Conservation (phyloP, 1,284 basidiomycete species). For the Leccinum ponderosum region DNA sequence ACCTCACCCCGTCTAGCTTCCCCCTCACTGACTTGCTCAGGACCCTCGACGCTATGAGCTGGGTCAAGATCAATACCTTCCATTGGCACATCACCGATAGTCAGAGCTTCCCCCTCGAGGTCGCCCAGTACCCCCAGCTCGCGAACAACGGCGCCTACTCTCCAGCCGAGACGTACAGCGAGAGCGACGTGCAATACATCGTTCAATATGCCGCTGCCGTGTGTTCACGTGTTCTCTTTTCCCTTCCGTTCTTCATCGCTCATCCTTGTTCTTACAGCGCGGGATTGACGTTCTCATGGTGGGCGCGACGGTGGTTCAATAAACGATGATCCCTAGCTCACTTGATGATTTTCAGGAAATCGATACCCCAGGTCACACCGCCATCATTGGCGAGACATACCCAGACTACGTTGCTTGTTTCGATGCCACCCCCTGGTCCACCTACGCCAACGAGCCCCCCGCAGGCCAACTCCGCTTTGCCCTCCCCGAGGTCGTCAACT, state of each 20-base stretch:
- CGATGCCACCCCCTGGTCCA: slow-evolving; percentile 52
- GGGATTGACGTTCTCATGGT: slow-evolving; percentile 35
- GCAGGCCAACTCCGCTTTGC: slow-evolving; percentile 68
- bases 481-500: slow-evolving; percentile 45
- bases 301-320: not conserved
- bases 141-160: slow-evolving; percentile 68
- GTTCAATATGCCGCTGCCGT: slow-evolving; percentile 65
- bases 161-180: slow-evolving; percentile 51
- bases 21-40: slow-evolving; percentile 66
- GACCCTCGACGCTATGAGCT: slow-evolving; percentile 83
- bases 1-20: slow-evolving; percentile 45
- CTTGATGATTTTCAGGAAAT: slow-evolving; percentile 48
- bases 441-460: slow-evolving; percentile 64
- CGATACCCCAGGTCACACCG: slow-evolving; percentile 75
- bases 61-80: slow-evolving; percentile 73
- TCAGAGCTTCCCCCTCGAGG: slow-evolving; percentile 67
- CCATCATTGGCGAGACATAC: slow-evolving; percentile 55
- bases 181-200: slow-evolving; percentile 54
- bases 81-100: slow-evolving; percentile 76
- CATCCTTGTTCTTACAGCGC: slow-evolving; percentile 14
- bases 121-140: slow-evolving; percentile 58
- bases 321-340: not conserved
- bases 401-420: slow-evolving; percentile 71
- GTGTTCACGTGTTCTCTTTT: slow-evolving; percentile 18
- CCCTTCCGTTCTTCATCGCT: not conserved